Evolutionary conservation across 1,284 basidiomycete genomes (phyloP), one percentile per base, ranked within the genome.

Genomic region (Microbotryomycetes sp.): DNA sequence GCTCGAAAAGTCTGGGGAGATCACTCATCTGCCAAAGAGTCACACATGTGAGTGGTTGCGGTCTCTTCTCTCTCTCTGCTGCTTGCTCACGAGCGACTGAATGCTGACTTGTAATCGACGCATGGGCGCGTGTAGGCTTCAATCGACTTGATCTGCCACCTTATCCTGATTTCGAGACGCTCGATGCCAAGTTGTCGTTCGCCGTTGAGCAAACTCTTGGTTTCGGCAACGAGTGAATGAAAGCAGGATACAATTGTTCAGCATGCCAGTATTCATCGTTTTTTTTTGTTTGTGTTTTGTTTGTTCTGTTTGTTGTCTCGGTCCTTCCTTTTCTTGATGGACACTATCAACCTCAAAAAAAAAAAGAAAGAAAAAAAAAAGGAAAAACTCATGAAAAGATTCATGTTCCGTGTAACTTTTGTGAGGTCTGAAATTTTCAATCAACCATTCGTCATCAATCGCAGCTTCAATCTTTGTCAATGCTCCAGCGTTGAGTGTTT

Each of bases 1-100:
- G 16, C 94, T 97, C 68, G 92, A 96, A 78, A 96, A 94, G 77
- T 88, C 87, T 53, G 92, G 92, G n/a, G 90, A 94, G 76, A 87
- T 90, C 31, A 85, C 84, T 48, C 89, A 92, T 68, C 77, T 96
- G 64, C 92, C 92, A 7, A 86, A 92, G 77, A 87, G 85, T 70
- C 80, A 81, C 67, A 94, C 92, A 0, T 94, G 92, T 42, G 36
- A 76, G 92, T 93, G 81, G 93, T 93, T 76, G 81, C 90, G 51
- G 78, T 79, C 19, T 42, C 36, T 67, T 45, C 69, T 65, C 7
- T 54, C 5, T 22, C 26, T 26, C 29, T 16, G 47, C 32, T 2
- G 32, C 32, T 14, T 54, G 51, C 19, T 48, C 4, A n/a, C 25
- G 30, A 46, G 16, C 19, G 22, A 46, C 25, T 56, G 25, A 62